Evolutionary conservation across 345 rosid genomes (phyloP).

Genomic region (Aethionema arabicum): DNA sequence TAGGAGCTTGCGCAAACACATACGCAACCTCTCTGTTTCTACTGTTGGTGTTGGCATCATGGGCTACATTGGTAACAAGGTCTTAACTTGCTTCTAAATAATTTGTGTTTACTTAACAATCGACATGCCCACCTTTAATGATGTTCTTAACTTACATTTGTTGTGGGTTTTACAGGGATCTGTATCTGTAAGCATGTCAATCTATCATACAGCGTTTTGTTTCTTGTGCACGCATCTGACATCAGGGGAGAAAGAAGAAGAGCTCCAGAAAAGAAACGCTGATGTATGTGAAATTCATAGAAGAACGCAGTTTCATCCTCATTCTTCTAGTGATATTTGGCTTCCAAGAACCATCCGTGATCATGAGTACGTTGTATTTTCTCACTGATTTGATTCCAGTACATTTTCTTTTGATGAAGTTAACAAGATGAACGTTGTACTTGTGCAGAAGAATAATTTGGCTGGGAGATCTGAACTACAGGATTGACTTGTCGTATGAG

Average conservation of each 20-base stretch:
- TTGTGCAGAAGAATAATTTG: constrained; percentile 75
- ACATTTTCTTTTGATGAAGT: background rate
- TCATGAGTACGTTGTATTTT: constrained; percentile 71
- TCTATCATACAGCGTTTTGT: constrained; percentile 84
- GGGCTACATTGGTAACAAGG: constrained; percentile 99
- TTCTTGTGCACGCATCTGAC: constrained; percentile 84
- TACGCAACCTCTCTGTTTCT: constrained; percentile 76
- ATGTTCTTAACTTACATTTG: background rate
- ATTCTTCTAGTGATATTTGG: constrained; percentile 39
- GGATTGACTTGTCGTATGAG: constrained; percentile 74
- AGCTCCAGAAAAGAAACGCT: constrained; percentile 74
- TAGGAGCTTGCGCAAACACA: constrained; percentile 77
- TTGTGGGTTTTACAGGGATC: constrained; percentile 61
- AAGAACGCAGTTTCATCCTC: constrained; percentile 64
- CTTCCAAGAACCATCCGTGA: constrained; percentile 66
- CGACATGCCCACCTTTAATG: too few species aligned
- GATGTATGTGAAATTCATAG: constrained; percentile 78
- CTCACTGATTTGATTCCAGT: background rate
- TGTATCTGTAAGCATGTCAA: constrained; percentile 88
- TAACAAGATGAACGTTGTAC: constrained; percentile 33
- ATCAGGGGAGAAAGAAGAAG: constrained; percentile 86
- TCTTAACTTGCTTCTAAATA: constrained; percentile 35
- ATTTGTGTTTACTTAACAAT: background rate
- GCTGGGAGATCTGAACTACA: constrained; percentile 94
- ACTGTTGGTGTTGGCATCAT: constrained; percentile 92